Evolutionary conservation across 257 asterid species (phyloP), one percentile per base, ranked within the genome.

Genomic region (Salvia miltiorrhiza): DNA sequence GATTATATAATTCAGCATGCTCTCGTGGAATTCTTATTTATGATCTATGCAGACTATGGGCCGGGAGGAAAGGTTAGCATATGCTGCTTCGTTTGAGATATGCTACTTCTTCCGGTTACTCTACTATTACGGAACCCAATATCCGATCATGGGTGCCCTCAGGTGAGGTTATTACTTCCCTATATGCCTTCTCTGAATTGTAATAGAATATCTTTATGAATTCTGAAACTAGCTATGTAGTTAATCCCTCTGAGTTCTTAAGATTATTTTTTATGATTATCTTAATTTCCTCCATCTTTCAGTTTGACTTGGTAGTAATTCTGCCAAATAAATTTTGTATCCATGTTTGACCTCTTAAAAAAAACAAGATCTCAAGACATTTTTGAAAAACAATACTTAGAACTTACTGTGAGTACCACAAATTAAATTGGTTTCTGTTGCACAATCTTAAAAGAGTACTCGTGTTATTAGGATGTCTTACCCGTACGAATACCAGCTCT

Each of bases 131-230:
- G 97, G 98, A 74, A 90, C 98, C 23, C 98, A 90, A 72, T 93
- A 87, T 77, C 98, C 97, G 14, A 93, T 93, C 64, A 90, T 93
- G 98, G 98, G 85, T 55, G 98, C 97, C 62, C 98, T 93, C 83
- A 87, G 97, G 98, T 93, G 61, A 73, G 77, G 61, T 71, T 69
- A 67, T 21, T 58, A 54, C 20, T 19, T 45, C 43, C 72, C 50
- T 17, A 14, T 32, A 53, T 16, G 30, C 43, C 33, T 37, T 50
- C 13, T 39, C 24, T 20, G 3, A 56, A 49, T 56, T 58, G 24
- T 39, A 37, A 28, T 13, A 16, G 32, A n/a, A n/a, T n/a, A n/a
- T n/a, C n/a, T n/a, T n/a, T n/a, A n/a, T n/a, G n/a, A n/a, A n/a
- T n/a, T n/a, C n/a, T n/a, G n/a, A n/a, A n/a, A n/a, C n/a, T n/a